phyloP scores from a whole-genome alignment of 768 basidiomycete species.

The Vararia minispora region DNA sequence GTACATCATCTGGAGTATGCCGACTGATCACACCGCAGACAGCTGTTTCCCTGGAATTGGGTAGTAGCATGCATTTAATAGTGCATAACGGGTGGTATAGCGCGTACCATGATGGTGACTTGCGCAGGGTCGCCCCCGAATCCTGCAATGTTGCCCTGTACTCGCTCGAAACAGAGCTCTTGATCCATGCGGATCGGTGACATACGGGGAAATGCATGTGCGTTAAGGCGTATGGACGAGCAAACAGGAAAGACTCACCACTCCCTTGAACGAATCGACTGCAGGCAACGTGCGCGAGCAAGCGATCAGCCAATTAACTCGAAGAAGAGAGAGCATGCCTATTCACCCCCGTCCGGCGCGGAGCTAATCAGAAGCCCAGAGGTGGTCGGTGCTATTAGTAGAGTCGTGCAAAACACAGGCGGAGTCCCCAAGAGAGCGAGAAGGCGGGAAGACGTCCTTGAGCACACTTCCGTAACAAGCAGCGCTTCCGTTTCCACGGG shows the following conservation, averaged over 20 bases:
- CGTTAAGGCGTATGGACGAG: background rate
- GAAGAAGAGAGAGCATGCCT: background rate
- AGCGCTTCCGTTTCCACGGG: too few relatives aligned
- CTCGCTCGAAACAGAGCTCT: constrained; percentile 34
- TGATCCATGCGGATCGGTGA: too few relatives aligned
- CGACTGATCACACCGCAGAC: constrained; percentile 5
- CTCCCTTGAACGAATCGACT: constrained; percentile 8
- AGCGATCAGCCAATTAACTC: too few relatives aligned
- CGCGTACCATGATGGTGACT: constrained; percentile 22
- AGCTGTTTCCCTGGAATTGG: constrained; percentile 2
- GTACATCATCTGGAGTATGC: background rate
- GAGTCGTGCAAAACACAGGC: too few relatives aligned
- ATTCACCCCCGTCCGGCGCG: constrained; percentile 4
- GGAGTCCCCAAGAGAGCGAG: too few relatives aligned
- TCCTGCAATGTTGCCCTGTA: constrained; percentile 43
- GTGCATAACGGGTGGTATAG: constrained; percentile 3
- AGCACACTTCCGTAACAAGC: too few relatives aligned
- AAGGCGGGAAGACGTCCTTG: too few relatives aligned
- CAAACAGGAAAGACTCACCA: background rate
- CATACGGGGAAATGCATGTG: constrained; percentile 2
- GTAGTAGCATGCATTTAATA: background rate
- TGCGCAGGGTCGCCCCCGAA: constrained; percentile 50
- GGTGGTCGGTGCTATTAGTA: too few relatives aligned
- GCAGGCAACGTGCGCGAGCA: background rate
- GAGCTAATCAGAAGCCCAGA: background rate